phyloP scores from a whole-genome alignment of 2,329 filamentous ascomycete species.

The Didymella segeticola region DNA sequence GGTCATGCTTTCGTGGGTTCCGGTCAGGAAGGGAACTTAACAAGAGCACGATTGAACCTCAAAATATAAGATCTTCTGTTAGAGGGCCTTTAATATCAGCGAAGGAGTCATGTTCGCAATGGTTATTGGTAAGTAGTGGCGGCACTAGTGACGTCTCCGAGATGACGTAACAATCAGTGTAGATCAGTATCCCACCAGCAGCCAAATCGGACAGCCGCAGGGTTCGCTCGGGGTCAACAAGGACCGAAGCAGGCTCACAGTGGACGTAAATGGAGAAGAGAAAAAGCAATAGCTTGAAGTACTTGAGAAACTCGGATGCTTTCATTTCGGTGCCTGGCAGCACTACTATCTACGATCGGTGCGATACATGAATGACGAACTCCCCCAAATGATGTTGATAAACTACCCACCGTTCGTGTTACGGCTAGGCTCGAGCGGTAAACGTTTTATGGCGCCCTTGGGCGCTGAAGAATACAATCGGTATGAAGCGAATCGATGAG shows the following conservation, averaged over 20 bases:
- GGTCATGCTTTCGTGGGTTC: background rate
- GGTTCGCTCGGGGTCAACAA: too few species aligned
- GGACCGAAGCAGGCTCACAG: background rate
- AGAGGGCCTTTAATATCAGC: too few species aligned
- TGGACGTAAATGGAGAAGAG: too few species aligned
- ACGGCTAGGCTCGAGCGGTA: constrained; percentile 11
- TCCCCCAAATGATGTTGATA: background rate
- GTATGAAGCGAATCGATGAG: constrained; percentile 24
- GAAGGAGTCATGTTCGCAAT: too few species aligned
- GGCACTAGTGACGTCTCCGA: constrained; percentile 9
- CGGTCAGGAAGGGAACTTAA: background rate
- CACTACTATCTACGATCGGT: constrained; percentile 13
- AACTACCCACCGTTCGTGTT: constrained; percentile 8
- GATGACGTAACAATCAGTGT: constrained; percentile 11
- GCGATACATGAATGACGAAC: constrained; percentile 4
- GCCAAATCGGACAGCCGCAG: too few species aligned
- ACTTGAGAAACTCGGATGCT: constrained; percentile 5
- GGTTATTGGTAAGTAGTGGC: background rate
- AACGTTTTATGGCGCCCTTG: constrained; percentile 28
- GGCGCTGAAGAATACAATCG: constrained; percentile 25
- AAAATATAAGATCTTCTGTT: background rate
- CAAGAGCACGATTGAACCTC: background rate
- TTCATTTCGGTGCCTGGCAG: constrained; percentile 16
- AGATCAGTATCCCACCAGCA: constrained; percentile 2
- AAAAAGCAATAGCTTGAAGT: too few species aligned